phyloP scores from a whole-genome alignment of 176 grass and related monocot species.

The Phoenix roebelenii region DNA sequence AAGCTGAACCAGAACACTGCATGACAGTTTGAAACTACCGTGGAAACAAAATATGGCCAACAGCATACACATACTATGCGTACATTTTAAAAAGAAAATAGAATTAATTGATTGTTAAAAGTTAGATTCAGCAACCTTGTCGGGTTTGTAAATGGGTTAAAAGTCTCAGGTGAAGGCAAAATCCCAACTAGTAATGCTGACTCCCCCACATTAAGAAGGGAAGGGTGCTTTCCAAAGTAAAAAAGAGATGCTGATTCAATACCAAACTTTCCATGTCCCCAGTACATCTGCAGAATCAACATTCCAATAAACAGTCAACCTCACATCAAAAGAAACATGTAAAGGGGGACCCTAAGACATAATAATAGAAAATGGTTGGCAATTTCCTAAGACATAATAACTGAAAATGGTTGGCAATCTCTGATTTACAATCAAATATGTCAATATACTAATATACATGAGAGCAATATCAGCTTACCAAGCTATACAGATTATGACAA shows the following conservation, averaged over 20 bases:
- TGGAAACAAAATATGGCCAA: too few species aligned
- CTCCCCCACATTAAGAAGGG: conserved; percentile 4
- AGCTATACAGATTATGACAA: too few species aligned
- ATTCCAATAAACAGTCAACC: not conserved
- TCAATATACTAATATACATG: too few species aligned
- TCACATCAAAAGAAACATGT: not conserved
- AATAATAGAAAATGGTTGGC: too few species aligned
- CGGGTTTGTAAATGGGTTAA: conserved; percentile 8
- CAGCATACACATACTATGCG: too few species aligned
- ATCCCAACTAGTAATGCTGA: conserved; percentile 9
- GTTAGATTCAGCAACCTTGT: not conserved
- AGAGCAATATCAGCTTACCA: too few species aligned
- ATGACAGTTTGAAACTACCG: too few species aligned
- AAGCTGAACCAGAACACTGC: too few species aligned
- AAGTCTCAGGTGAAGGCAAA: conserved; percentile 9
- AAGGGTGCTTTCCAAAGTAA: conserved; percentile 2
- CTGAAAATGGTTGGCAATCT: too few species aligned
- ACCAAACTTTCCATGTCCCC: conserved; percentile 6
- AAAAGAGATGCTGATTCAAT: conserved; percentile 11
- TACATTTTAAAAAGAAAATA: too few species aligned
- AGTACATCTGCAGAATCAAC: conserved; percentile 6
- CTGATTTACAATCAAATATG: too few species aligned
- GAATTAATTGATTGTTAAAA: too few species aligned
- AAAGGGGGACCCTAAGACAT: not conserved
- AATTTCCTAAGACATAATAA: not conserved